Evolutionary conservation across 768 basidiomycete species (phyloP), one percentile per base, ranked within the genome.

Genomic region (Kwoniella bestiolae): DNA sequence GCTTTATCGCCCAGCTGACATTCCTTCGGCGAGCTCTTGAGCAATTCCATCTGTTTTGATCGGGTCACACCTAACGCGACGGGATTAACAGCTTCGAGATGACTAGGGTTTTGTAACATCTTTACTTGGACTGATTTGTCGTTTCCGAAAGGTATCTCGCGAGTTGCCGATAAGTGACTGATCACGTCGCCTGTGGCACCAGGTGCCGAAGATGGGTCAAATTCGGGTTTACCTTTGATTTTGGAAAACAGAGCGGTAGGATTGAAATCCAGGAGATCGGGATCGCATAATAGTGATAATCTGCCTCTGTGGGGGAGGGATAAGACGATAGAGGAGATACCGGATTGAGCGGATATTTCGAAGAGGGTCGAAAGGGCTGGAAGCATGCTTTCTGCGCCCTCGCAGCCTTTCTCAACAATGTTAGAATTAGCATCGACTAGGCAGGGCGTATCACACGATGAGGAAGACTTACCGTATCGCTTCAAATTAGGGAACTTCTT

Each of bases 321-420:
- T 34, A 94, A 84, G 44, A 93, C 84, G 62, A 93, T 85, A 51
- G 90, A 86, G 38, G 84, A 85, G 41, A 91, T 84, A 5, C 89
- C 89, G 47, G 86, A 86, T 71, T 83, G 80, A 2, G 90, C 85
- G 7, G 91, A 88, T 2, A 85, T 83, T 0, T 84, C 82, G 71
- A 96, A 91, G 18, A 96, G 79, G 0, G 86, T 83, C 65, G 94
- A 91, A 2, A 95, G 83, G 1, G 92, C 93, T 3, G 92, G 90
- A 26, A 96, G 81, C 93, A 95, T 94, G 2, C 91, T 92, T 82
- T 95, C 94, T 1, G 90, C 94, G 2, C 94, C 94, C 80, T 96
- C 93, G 38, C 94, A 84, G 0, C 91, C 92, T 44, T 8, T 28
- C 5, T 60, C 56, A 49, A n/a, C 25, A 28, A 60, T 51, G 29